phyloP scores from a whole-genome alignment of 2,329 filamentous ascomycete species.

The Trichoderma hamatum region DNA sequence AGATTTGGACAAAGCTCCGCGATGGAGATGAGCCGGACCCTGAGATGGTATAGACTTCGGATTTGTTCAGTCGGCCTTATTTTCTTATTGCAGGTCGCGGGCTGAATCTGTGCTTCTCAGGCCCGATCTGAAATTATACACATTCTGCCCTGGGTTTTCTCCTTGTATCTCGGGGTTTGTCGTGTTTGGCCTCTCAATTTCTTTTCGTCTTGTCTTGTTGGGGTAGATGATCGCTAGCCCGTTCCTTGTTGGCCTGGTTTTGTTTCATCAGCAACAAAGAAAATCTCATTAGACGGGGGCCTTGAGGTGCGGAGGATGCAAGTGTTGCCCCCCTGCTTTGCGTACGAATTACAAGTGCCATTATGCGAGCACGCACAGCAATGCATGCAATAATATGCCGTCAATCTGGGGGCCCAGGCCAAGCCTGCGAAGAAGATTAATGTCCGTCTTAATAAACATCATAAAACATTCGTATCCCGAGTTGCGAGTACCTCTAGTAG shows the following conservation, averaged over 20 bases:
- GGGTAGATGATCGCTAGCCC: neutral
- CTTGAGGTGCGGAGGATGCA: slow-evolving; percentile 19
- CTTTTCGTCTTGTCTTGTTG: neutral
- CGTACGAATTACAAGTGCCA: neutral
- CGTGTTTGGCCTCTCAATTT: neutral
- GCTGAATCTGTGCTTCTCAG: neutral
- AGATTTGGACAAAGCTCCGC: slow-evolving; percentile 22
- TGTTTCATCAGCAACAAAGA: neutral
- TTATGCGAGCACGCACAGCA: slow-evolving; percentile 2
- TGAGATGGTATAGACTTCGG: neutral
- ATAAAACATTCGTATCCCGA: neutral
- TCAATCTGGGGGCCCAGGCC: neutral
- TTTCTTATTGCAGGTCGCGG: neutral
- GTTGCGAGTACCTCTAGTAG: neutral
- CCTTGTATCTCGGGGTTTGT: neutral
- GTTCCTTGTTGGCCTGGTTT: neutral
- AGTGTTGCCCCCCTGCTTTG: slow-evolving; percentile 1
- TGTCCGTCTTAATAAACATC: neutral
- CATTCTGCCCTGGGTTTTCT: neutral
- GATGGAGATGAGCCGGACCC: slow-evolving; percentile 3
- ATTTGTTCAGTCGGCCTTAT: neutral
- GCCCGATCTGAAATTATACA: neutral
- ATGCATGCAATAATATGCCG: neutral
- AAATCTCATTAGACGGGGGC: slow-evolving; percentile 18
- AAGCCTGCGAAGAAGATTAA: neutral